These are phyloP conservation scores for Aspergillus jensenii DNA, from an alignment of 2,329 filamentous ascomycete genomes.

Conservation along the genomic window DNA sequence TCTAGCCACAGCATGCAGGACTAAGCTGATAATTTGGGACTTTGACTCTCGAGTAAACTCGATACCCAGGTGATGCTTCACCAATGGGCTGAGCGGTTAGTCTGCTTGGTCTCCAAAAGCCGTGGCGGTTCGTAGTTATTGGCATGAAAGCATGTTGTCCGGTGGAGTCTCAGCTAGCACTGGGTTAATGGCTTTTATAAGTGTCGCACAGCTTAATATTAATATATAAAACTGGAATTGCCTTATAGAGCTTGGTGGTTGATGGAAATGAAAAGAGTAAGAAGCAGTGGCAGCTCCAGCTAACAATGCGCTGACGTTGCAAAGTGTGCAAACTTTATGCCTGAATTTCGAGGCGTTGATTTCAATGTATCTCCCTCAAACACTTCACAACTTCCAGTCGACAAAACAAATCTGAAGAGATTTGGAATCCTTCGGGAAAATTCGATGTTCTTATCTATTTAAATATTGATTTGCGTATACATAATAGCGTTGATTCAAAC, in stretches of 20 bases:
- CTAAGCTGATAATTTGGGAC: background rate
- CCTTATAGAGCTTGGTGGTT: background rate
- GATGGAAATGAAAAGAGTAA: background rate
- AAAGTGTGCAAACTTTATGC: constrained; percentile 11
- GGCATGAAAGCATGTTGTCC: background rate
- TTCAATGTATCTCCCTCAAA: background rate
- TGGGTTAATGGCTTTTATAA: background rate
- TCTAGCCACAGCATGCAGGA: background rate
- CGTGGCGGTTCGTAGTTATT: background rate
- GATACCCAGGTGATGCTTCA: background rate
- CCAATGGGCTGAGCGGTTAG: background rate
- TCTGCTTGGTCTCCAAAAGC: background rate
- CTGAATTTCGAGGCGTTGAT: background rate
- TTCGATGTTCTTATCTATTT: too few relatives aligned
- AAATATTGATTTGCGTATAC: too few relatives aligned
- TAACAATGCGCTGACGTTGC: background rate
- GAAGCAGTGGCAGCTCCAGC: background rate
- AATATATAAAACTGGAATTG: background rate
- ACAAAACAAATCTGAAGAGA: too few relatives aligned
- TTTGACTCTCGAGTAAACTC: background rate
- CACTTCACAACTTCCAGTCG: background rate
- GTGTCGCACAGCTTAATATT: background rate
- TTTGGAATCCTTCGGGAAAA: too few relatives aligned
- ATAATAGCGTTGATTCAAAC: too few relatives aligned
- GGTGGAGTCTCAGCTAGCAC: background rate